These are phyloP conservation scores for Hypoxylon sp. DNA, from an alignment of 2,329 filamentous ascomycete species.

Conservation along the genomic window DNA sequence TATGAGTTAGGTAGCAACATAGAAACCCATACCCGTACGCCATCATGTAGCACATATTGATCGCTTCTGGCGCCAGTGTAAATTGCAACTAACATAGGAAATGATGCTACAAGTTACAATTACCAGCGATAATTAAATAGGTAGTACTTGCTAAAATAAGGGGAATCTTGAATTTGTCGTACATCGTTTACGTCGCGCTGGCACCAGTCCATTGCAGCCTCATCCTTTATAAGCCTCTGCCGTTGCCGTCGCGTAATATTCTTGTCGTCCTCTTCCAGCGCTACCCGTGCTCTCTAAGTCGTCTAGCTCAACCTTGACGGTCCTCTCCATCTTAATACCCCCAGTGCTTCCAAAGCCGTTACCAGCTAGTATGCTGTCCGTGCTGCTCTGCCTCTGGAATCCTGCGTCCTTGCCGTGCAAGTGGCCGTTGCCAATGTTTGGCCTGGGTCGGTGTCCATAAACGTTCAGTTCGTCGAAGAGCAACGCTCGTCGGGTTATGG, in stretches of 20 bases:
- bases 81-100: neutral
- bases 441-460: slow-evolving; percentile 21
- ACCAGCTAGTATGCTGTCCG: slow-evolving; percentile 46
- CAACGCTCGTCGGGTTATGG: slow-evolving; percentile 59
- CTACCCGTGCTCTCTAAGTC: slow-evolving; percentile 42
- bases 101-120: neutral
- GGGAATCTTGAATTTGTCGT: slow-evolving; percentile 4
- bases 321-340: slow-evolving; percentile 49
- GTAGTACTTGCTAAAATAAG: slow-evolving; percentile 10
- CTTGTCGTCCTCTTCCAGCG: neutral
- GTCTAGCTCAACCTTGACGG: slow-evolving; percentile 48
- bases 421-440: slow-evolving; percentile 4
- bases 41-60: neutral
- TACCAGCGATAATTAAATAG: slow-evolving; percentile 11
- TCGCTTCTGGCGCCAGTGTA: neutral
- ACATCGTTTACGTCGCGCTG: slow-evolving; percentile 5
- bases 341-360: slow-evolving; percentile 33
- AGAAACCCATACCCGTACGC: too few relatives aligned
- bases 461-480: slow-evolving; percentile 48
- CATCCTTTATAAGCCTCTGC: slow-evolving; percentile 29
- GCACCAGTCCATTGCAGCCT: neutral
- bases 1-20: too few relatives aligned
- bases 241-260: slow-evolving; percentile 37
- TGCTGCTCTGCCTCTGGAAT: slow-evolving; percentile 45
- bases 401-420: slow-evolving; percentile 25